Evolutionary conservation across 73 alveolate species (phyloP).

Genomic region (Tetrahymena malaccensis): DNA sequence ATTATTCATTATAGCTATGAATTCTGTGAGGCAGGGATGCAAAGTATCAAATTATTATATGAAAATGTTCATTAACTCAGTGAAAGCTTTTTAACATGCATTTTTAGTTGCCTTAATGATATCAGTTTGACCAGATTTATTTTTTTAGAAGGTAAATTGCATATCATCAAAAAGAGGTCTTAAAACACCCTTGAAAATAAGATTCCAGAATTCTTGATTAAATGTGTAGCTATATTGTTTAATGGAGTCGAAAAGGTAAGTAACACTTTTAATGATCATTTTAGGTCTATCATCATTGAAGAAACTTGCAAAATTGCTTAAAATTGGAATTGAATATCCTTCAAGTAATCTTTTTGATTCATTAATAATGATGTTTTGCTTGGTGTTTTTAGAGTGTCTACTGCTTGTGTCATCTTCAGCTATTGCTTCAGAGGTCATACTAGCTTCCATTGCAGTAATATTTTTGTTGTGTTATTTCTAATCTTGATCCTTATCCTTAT

Average conservation of each 20-base stretch:
- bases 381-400: background rate
- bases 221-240: conserved; percentile 2
- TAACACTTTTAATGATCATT: background rate
- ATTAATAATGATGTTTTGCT: background rate
- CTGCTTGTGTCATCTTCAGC: background rate
- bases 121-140: background rate
- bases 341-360: background rate
- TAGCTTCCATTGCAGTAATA: background rate
- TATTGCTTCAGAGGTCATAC: background rate
- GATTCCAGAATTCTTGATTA: conserved; percentile 32
- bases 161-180: conserved; percentile 45
- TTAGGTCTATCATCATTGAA: conserved; percentile 24
- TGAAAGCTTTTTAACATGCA: background rate
- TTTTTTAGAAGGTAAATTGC: background rate
- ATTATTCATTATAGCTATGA: background rate
- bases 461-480: background rate
- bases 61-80: background rate
- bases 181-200: conserved; percentile 37
- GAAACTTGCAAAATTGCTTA: conserved; percentile 12
- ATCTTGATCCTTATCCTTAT: background rate
- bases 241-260: conserved; percentile 2
- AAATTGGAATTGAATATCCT: conserved; percentile 23
- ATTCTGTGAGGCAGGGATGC: background rate
- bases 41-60: background rate
- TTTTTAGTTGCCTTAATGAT: background rate